phyloP scores from a whole-genome alignment of 169 alveolate genomes.

The Cryptosporidium parvum region DNA sequence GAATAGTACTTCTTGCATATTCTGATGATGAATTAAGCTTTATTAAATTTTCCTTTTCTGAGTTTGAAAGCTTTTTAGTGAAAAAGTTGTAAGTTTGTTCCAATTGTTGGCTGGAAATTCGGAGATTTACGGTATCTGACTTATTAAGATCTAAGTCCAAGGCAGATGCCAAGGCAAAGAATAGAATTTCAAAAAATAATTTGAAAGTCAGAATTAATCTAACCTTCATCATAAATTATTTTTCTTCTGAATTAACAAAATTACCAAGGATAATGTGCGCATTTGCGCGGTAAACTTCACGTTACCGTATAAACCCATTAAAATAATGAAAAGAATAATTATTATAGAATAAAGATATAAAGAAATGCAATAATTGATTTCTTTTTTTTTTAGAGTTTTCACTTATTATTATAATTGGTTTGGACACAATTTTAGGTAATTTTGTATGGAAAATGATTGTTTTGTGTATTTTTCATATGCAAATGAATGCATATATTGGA shows the following conservation, averaged over 20 bases:
- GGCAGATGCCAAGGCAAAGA: neutral
- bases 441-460: neutral
- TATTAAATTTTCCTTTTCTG: conserved; percentile 12
- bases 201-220: neutral
- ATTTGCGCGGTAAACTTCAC: conserved; percentile 26
- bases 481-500: neutral
- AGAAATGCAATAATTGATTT: too few species aligned
- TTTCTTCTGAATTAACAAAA: neutral
- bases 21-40: conserved; percentile 12
- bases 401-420: too few species aligned
- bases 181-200: neutral
- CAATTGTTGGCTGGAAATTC: neutral
- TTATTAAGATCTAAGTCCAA: neutral
- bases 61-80: conserved; percentile 26
- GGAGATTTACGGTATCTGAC: neutral
- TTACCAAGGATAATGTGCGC: conserved; percentile 21
- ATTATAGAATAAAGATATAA: too few species aligned
- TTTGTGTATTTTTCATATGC: neutral
- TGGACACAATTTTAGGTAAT: neutral
- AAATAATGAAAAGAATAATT: neutral
- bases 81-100: neutral
- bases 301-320: conserved; percentile 8
- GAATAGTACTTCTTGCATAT: conserved; percentile 13
- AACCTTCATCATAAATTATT: neutral
- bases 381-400: too few species aligned